Base-by-base conservation (phyloP, 108 stramenopile species). In the Schizochytrium sp. region DNA sequence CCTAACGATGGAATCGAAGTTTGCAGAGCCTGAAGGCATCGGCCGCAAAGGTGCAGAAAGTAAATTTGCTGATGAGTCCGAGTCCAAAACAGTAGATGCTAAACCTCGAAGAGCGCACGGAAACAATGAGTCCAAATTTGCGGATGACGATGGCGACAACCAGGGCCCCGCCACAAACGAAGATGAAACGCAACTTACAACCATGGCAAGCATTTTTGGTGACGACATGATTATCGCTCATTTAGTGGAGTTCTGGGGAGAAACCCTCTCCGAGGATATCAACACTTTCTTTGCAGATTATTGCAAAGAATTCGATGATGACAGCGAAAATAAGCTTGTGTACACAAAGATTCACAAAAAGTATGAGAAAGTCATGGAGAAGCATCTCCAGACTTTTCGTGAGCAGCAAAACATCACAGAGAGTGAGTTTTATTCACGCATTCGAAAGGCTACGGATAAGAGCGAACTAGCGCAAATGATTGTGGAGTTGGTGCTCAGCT, bases 311-410 rank as follows among this genome's bases (percentile, higher is more conserved):
- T 83, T 83, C 40, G 76, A 83, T 40, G 76, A 83, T 40, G 76
- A 83, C 28, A 83, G 50, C 47, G 76, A 83, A 40, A 49, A 83
- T 53, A 83, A 83, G 47, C 76, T 83, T 38, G 76, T 55, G 1
- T 83, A 83, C 76, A 83, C 76, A 8, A 83, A 83, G 76, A 55
- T 83, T 10, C 76, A 83, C 47, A 3, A 83, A 40, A 83, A 83
- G 76, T 83, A 83, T 1, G 76, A 83, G 28, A 17, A 50, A 8
- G 55, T 83, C 53, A 55, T 83, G 76, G 76, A 83, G 47, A 83
- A 55, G 50, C 76, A 83, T 42, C 47, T 83, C 28, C 76, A 83
- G 76, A 55, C 49, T 42, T 83, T 83, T 28, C 47, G 76, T n/a
- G 40, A 3, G 3, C 50, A 83, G 40, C 50, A 83, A 83, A 40